These are phyloP conservation scores for Agapanthus africanus DNA, from an alignment of 106 monocot species.

Conservation along the genomic window DNA sequence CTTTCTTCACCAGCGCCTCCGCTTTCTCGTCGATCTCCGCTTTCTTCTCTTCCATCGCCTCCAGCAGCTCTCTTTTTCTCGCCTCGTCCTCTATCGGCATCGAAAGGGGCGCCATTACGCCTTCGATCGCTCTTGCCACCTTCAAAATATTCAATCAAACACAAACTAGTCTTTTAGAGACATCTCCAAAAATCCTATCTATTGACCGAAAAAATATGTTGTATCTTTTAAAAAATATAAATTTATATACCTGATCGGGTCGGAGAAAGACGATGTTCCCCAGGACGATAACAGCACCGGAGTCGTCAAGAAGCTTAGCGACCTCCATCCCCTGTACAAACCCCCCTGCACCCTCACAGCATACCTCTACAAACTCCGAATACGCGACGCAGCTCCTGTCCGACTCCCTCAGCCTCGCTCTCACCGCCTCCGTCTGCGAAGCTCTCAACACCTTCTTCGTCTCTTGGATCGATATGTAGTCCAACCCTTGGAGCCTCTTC, in stretches of 20 bases:
- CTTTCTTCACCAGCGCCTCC: conserved; percentile 12
- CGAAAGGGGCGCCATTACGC: conserved; percentile 1
- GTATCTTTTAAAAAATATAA: no score
- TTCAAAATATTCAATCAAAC: no score
- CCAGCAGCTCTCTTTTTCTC: conserved; percentile 10
- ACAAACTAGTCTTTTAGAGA: no score
- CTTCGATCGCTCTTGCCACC: conserved; percentile 17
- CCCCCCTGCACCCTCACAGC: conserved; percentile 29
- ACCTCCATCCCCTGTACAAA: conserved; percentile 23
- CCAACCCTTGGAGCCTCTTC: no score
- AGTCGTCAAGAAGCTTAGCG: conserved; percentile 51
- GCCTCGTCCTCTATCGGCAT: not conserved
- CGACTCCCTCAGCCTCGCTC: conserved; percentile 30
- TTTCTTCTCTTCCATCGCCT: conserved; percentile 25
- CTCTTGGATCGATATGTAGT: conserved; percentile 36
- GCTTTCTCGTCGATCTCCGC: conserved; percentile 20
- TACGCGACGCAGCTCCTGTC: conserved; percentile 33
- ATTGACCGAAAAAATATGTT: no score
- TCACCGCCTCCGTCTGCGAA: conserved; percentile 43
- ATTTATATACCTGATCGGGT: conserved; percentile 24
- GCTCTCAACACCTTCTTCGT: conserved; percentile 49
- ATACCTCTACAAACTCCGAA: conserved; percentile 44
- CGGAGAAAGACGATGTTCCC: conserved; percentile 70
- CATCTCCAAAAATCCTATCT: no score
- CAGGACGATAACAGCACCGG: conserved; percentile 63